Evolutionary conservation across 192 early-diverging fungal genomes (phyloP).

Genomic region (Rhizophagus prolifer): DNA sequence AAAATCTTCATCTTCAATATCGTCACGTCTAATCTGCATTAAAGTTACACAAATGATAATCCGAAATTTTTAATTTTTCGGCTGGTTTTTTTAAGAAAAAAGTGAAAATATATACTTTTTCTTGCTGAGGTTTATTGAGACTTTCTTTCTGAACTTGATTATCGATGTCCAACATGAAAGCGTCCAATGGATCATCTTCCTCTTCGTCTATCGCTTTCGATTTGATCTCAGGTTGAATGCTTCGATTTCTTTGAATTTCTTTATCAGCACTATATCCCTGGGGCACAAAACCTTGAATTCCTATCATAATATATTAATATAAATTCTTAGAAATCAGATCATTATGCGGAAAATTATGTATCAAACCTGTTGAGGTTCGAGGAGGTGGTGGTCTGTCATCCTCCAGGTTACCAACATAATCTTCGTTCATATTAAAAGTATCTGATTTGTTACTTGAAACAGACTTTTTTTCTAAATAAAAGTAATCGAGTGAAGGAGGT

Average conservation of each 20-base stretch:
- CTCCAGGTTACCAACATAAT: conserved; percentile 33
- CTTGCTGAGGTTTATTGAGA: conserved; percentile 45
- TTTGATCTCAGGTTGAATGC: neutral
- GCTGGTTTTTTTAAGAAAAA: neutral
- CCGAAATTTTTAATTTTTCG: neutral
- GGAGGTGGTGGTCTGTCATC: conserved; percentile 34
- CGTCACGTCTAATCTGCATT: conserved; percentile 55
- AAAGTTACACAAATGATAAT: conserved; percentile 2
- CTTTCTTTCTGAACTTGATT: conserved; percentile 49
- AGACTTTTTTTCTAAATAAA: conserved; percentile 38
- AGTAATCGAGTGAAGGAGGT: conserved; percentile 17
- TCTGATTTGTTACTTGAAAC: conserved; percentile 32
- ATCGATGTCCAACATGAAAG: conserved; percentile 78
- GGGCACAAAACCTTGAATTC: conserved; percentile 38
- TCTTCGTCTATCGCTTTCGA: conserved; percentile 22
- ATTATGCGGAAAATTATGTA: neutral
- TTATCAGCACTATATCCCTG: conserved; percentile 11
- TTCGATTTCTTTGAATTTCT: neutral
- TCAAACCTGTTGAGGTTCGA: conserved; percentile 26
- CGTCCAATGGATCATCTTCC: conserved; percentile 74
- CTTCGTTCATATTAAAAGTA: conserved; percentile 31
- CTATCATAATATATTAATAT: conserved; percentile 20
- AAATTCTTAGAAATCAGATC: neutral
- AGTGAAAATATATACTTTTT: conserved; percentile 37
- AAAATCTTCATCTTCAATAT: conserved; percentile 75